phyloP scores from a whole-genome alignment of 345 rosid species.

The Lagerstroemia speciosa region DNA sequence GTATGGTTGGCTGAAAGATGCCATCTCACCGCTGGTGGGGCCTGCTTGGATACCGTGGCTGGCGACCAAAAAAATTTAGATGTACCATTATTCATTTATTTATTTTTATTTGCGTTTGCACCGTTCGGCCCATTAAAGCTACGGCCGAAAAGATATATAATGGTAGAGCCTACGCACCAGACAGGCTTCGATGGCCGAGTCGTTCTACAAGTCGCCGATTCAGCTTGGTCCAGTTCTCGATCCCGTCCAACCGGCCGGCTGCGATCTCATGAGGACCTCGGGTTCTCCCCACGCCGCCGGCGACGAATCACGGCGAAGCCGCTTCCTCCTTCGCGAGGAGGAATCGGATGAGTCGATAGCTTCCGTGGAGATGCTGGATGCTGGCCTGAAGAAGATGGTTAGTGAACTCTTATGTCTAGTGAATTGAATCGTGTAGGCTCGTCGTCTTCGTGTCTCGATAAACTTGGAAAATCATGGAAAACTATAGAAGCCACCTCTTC shows the following conservation, averaged over 20 bases:
- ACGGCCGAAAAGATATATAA: too few species aligned
- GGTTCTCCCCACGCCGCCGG: not conserved
- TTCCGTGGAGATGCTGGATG: constrained; percentile 26
- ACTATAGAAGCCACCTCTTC: constrained; percentile 1
- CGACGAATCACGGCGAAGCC: not conserved
- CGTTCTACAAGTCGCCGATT: constrained; percentile 13
- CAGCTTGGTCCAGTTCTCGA: constrained; percentile 7
- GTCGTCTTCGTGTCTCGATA: not conserved
- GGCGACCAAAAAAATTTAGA: too few species aligned
- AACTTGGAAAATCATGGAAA: not conserved
- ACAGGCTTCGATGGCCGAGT: not conserved
- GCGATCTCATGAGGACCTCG: not conserved
- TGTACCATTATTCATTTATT: too few species aligned
- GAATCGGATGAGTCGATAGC: constrained; percentile 20
- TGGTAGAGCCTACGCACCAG: too few species aligned
- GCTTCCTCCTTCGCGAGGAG: too few species aligned
- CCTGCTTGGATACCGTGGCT: too few species aligned
- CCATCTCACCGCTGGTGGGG: too few species aligned
- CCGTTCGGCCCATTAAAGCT: too few species aligned
- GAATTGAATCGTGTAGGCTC: not conserved
- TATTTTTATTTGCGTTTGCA: too few species aligned
- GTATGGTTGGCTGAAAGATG: too few species aligned
- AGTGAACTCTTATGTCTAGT: constrained; percentile 3
- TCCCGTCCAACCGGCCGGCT: constrained; percentile 3
- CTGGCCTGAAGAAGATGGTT: constrained; percentile 31